Evolutionary conservation across 2,329 filamentous ascomycete species (phyloP), one percentile per base, ranked within the genome.

Genomic region (Phialocephala sp.): DNA sequence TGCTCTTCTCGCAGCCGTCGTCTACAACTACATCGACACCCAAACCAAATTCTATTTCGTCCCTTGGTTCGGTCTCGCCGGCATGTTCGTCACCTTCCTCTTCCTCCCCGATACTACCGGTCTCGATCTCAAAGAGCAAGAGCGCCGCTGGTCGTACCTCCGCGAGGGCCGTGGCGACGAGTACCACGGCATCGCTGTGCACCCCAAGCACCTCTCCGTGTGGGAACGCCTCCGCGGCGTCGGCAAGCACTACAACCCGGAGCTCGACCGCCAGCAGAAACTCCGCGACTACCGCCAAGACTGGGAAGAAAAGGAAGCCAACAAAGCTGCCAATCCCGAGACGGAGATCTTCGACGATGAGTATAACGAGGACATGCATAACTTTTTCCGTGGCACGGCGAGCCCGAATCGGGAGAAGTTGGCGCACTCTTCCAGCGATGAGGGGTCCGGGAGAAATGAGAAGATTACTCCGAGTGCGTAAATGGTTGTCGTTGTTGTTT

Each of bases 81-180:
- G 94, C 72, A 92, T 95, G 81, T 72, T 97, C 35, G 79, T 97
- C 66, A 97, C 94, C 52, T 89, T 82, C 71, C 71, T 96, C 73
- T 98, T 93, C 85, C 89, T 98, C 37, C 94, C 94, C n/a, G 94
- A 98, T 77, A 98, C 94, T 73, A 97, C 94, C 11, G 94, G 94
- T 64, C 90, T 98, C 45, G 94, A 98, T 77, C 88, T 98, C 69
- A 97, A 97, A 84, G 94, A 98, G 80, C 94, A 97, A 81, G 94
- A 98, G 81, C 91, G 94, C 70, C 89, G 94, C 75, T 98, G 94
- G 94, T 81, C 84, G 64, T 97, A 90, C 80, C 92, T 98, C 77
- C 90, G 92, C 66, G 83, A 87, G 2, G 93, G 93, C 68, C 88
- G 88, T 66, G 89, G 89, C 71, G 68, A 87, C 36, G 92, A 97